Evolutionary conservation across 2,329 filamentous ascomycete species (phyloP).

Genomic region (Ceratocystis huliohia): DNA sequence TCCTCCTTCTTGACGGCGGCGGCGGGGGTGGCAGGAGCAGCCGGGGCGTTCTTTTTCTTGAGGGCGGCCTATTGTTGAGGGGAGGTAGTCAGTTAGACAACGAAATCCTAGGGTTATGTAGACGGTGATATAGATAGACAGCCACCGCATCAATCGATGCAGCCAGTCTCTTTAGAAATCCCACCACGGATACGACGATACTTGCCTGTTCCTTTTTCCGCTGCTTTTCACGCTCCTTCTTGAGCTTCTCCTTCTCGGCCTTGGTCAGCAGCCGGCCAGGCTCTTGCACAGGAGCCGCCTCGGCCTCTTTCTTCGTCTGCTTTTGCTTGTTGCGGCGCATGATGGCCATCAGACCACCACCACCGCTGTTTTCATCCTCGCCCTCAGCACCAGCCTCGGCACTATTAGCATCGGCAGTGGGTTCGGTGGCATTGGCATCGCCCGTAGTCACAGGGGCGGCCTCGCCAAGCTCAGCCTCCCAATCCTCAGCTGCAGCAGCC

Average conservation of each 20-base stretch:
- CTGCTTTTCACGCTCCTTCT: conserved; percentile 97
- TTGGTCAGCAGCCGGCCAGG: conserved; percentile 73
- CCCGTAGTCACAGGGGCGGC: conserved; percentile 46
- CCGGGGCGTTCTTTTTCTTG: conserved; percentile 55
- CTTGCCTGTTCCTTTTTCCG: conserved; percentile 90
- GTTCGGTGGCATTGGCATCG: conserved; percentile 22
- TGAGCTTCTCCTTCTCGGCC: conserved; percentile 95
- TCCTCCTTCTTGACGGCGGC: conserved; percentile 27
- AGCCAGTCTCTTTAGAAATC: background rate
- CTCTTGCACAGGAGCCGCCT: conserved; percentile 54
- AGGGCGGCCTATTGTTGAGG: conserved; percentile 39
- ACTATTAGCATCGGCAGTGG: conserved; percentile 29
- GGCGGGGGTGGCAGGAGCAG: conserved; percentile 10
- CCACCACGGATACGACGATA: background rate
- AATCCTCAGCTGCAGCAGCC: conserved; percentile 72
- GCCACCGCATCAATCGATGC: too few species aligned
- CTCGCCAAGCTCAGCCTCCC: conserved; percentile 88
- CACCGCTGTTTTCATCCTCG: conserved; percentile 42
- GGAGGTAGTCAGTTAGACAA: background rate
- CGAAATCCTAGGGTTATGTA: background rate
- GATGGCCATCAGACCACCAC: conserved; percentile 63
- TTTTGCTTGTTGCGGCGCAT: conserved; percentile 73
- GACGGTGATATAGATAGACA: background rate
- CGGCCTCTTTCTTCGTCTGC: conserved; percentile 68
- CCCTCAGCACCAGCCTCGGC: conserved; percentile 39